Evolutionary conservation across 306 rosid genomes (phyloP).

Genomic region (Cucurbita ficifolia): DNA sequence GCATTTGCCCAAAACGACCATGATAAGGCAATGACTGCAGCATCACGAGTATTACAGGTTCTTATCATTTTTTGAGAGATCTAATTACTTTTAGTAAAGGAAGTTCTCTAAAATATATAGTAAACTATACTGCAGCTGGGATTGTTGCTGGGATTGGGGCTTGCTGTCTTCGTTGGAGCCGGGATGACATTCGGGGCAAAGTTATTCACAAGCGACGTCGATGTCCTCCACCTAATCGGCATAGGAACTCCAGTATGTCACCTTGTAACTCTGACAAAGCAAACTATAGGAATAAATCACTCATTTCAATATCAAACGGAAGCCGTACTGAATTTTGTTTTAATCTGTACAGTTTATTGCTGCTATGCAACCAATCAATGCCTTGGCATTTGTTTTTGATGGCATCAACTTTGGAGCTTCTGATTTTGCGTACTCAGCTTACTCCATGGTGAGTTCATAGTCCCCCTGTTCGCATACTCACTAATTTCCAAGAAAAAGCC

Average conservation of each 20-base stretch:
- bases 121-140: conserved; percentile 49
- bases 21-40: conserved; percentile 54
- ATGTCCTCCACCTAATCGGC: conserved; percentile 55
- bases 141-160: conserved; percentile 54
- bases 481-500: background rate
- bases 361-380: conserved; percentile 78
- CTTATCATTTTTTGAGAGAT: background rate
- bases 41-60: conserved; percentile 77
- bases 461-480: background rate
- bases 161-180: conserved; percentile 55
- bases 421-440: conserved; percentile 93
- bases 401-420: conserved; percentile 98
- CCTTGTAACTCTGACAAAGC: conserved; percentile 9
- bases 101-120: background rate
- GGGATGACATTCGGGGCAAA: conserved; percentile 69
- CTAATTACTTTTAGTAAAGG: background rate
- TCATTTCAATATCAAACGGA: background rate
- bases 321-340: conserved; percentile 6
- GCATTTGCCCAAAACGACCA: conserved; percentile 80
- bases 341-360: conserved; percentile 59
- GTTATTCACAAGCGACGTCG: conserved; percentile 50
- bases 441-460: conserved; percentile 58
- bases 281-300: background rate
- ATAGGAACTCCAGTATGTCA: conserved; percentile 61
- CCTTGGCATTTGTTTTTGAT: conserved; percentile 86